Conservation (phyloP, 768 basidiomycete genomes). For the Leccinum ochraceum region DNA sequence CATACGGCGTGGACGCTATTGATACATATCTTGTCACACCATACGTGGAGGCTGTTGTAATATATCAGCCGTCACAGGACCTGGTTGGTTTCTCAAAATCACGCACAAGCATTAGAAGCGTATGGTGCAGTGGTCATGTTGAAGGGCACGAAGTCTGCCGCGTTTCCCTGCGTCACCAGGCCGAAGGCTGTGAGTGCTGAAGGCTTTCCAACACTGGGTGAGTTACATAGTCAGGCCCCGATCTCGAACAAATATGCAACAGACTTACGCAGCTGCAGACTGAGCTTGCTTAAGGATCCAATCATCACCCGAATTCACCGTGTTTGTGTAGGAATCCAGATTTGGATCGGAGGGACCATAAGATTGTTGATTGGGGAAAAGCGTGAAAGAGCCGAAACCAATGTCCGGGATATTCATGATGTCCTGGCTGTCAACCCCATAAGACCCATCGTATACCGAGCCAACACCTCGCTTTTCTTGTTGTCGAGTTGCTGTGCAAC, state of each 20-base stretch:
- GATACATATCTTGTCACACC: conserved; percentile 44
- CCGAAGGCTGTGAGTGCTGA: conserved; percentile 56
- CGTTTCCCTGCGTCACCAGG: conserved; percentile 58
- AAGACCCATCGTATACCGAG: conserved; percentile 59
- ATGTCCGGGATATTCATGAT: conserved; percentile 58
- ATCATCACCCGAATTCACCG: conserved; percentile 47
- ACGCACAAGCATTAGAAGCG: conserved; percentile 34
- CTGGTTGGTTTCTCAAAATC: neutral
- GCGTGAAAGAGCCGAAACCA: conserved; percentile 58
- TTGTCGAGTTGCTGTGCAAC: conserved; percentile 44
- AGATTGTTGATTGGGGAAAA: conserved; percentile 68
- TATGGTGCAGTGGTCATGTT: conserved; percentile 50
- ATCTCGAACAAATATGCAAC: neutral
- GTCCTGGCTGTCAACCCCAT: conserved; percentile 67
- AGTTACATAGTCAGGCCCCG: conserved; percentile 6
- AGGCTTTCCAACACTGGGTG: conserved; percentile 55
- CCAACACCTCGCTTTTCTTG: conserved; percentile 47
- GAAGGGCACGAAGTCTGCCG: conserved; percentile 61
- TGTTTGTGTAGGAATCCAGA: conserved; percentile 52
- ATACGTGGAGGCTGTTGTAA: conserved; percentile 27
- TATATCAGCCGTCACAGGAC: conserved; percentile 4
- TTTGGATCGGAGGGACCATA: conserved; percentile 52
- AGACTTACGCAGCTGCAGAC: conserved; percentile 43
- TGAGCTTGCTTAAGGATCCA: conserved; percentile 58
- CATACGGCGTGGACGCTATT: conserved; percentile 35